Evolutionary conservation across 2,329 filamentous ascomycete species (phyloP).

Genomic region (Arthrobotrys conoides): DNA sequence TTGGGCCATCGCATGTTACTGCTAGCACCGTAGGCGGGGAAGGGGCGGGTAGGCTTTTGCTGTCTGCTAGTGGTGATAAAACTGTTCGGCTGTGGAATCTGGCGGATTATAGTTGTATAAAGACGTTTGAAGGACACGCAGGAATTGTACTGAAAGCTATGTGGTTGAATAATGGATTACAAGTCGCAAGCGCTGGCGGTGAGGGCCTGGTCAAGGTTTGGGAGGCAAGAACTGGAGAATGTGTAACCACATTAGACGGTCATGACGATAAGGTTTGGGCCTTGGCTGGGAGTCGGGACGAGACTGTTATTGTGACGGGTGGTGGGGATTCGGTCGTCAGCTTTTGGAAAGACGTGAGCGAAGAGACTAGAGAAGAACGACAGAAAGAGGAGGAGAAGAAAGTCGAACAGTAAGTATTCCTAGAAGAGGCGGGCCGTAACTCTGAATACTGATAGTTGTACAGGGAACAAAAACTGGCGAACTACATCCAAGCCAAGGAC

Average conservation of each 20-base stretch:
- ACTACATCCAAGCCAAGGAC: constrained; percentile 87
- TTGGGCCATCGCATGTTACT: constrained; percentile 80
- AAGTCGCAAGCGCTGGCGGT: constrained; percentile 85
- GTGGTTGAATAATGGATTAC: constrained; percentile 80
- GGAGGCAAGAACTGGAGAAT: constrained; percentile 87
- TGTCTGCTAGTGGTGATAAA: constrained; percentile 95
- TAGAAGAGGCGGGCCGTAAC: background rate
- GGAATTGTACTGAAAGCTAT: constrained; percentile 94
- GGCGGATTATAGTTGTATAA: constrained; percentile 88
- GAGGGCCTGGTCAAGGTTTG: constrained; percentile 97
- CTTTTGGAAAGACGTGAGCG: constrained; percentile 95
- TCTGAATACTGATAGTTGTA: constrained; percentile 11
- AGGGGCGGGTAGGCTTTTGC: constrained; percentile 78
- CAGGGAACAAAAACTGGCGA: constrained; percentile 87
- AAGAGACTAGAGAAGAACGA: constrained; percentile 78
- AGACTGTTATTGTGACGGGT: constrained; percentile 81
- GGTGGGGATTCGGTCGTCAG: constrained; percentile 93
- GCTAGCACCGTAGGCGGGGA: constrained; percentile 79
- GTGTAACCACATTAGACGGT: constrained; percentile 92
- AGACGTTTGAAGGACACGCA: constrained; percentile 95
- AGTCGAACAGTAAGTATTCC: constrained; percentile 77
- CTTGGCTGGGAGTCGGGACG: constrained; percentile 65
- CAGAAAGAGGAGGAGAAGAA: constrained; percentile 75
- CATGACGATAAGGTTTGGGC: constrained; percentile 79
- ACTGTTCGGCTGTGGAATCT: constrained; percentile 96